Conservation (phyloP, 202 grass and related monocot genomes). For the Carex sylvatica region DNA sequence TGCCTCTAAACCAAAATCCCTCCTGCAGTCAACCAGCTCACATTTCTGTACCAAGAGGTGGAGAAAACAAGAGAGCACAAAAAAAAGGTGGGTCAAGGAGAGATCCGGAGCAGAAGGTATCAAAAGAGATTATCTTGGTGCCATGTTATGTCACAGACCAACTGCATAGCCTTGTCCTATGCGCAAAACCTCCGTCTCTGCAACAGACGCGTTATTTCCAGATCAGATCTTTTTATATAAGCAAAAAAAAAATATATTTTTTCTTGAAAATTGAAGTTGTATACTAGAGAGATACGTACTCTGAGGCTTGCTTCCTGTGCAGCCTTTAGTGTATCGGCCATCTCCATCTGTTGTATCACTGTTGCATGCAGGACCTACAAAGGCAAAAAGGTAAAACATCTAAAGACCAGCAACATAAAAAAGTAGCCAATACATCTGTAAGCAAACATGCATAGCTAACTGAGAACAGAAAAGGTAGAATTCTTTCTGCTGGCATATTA, state of each 20-base stretch:
- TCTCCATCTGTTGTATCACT: slow-evolving; percentile 49
- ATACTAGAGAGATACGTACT: slow-evolving; percentile 28
- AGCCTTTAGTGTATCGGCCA: slow-evolving; percentile 48
- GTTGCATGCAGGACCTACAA: slow-evolving; percentile 50
- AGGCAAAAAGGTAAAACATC: background rate
- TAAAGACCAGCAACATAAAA: background rate
- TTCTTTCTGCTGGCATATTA: background rate
- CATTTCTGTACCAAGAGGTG: slow-evolving; percentile 11
- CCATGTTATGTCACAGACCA: background rate
- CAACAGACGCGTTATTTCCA: background rate
- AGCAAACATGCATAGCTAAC: background rate
- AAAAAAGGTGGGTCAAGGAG: background rate
- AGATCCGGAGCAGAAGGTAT: background rate
- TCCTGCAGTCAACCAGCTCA: slow-evolving; percentile 2
- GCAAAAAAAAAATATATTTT: background rate
- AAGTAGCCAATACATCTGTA: background rate
- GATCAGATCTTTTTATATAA: background rate
- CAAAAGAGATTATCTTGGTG: background rate
- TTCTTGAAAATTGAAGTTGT: background rate
- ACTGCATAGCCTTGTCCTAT: slow-evolving; percentile 30
- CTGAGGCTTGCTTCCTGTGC: slow-evolving; percentile 36
- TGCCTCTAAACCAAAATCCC: slow-evolving; percentile 18
- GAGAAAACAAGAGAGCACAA: background rate
- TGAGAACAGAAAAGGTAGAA: background rate
- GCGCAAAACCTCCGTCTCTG: slow-evolving; percentile 70